Evolutionary conservation across 2,329 filamentous ascomycete species (phyloP).

Genomic region (Didymella glomerata): DNA sequence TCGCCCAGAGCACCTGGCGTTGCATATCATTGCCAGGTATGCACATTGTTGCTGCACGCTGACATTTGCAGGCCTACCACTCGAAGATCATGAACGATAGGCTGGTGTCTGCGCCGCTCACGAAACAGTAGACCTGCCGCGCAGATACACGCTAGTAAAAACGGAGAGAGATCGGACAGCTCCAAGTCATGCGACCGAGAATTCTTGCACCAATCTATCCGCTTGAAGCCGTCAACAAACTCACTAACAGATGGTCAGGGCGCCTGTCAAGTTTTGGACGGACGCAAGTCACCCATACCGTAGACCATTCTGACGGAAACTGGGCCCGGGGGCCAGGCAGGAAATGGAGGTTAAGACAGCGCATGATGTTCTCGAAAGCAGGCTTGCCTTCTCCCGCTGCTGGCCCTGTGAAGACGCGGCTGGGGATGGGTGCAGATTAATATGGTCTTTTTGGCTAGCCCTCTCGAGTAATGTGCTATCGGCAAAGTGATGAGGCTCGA

Average conservation of each 20-base stretch:
- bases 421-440: slow-evolving; percentile 35
- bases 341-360: slow-evolving; percentile 23
- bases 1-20: slow-evolving; percentile 12
- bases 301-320: slow-evolving; percentile 14
- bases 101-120: slow-evolving; percentile 14
- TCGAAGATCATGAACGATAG: slow-evolving; percentile 8
- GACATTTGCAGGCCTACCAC: slow-evolving; percentile 13
- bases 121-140: slow-evolving; percentile 9
- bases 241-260: slow-evolving; percentile 12
- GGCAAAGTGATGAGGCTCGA: slow-evolving; percentile 46
- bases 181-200: slow-evolving; percentile 11
- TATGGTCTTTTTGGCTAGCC: slow-evolving; percentile 36
- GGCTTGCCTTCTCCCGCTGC: slow-evolving; percentile 30
- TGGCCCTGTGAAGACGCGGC: slow-evolving; percentile 28
- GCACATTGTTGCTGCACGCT: slow-evolving; percentile 19
- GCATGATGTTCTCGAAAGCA: slow-evolving; percentile 40
- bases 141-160: slow-evolving; percentile 14
- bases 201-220: slow-evolving; percentile 25
- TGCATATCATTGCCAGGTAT: slow-evolving; percentile 20
- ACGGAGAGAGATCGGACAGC: slow-evolving; percentile 9
- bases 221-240: not conserved
- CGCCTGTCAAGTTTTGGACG: slow-evolving; percentile 17
- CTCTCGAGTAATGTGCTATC: slow-evolving; percentile 26
- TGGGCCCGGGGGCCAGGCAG: slow-evolving; percentile 16
- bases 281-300: slow-evolving; percentile 17